Percentiles rank a stretch among this genome's conserved stretches.
phyloP scores from a whole-genome alignment of 306 rosid genomes.

The Medicago truncatula region MtrunA17r5.0-ANR NC_053049.1:9765001-9765500 shows the following conservation, averaged over 20 bases:
- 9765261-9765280: not conserved
- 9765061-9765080: no score
- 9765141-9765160: not conserved
- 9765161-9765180: not conserved
- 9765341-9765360: no score
- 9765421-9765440: not conserved
- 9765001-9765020: no score
- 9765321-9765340: not conserved
- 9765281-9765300: no score
- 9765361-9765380: not conserved
- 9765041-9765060: no score
- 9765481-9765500: no score
- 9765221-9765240: not conserved
- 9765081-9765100: no score
- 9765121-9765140: conserved; percentile 2
- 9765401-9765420: not conserved
- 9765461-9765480: no score
- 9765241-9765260: not conserved
- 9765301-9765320: not conserved
- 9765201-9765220: not conserved
- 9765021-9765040: no score
- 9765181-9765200: not conserved
- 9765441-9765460: not conserved
- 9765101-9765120: conserved; percentile 10
- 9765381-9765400: not conserved